A percentile compares a stretch with the other conserved stretches of the same genome.
Conservation (phyloP, 2,329 filamentous ascomycete species). For the Aspergillus latus region DNA sequence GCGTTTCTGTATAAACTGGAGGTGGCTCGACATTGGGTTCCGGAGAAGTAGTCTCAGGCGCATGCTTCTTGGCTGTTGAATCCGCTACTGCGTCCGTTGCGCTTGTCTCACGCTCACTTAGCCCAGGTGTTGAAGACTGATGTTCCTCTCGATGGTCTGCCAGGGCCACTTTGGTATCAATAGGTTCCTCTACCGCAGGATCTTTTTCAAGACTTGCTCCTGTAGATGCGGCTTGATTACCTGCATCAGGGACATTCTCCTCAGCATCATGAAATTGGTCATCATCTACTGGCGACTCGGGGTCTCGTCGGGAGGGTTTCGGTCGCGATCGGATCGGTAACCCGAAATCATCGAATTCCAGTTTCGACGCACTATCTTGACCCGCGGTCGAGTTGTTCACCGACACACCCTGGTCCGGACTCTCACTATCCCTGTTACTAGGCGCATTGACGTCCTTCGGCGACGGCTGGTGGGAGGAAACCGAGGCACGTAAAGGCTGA, state of each 20-base stretch:
- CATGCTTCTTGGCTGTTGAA: conserved; percentile 11
- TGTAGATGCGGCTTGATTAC: not conserved
- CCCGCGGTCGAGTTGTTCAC: conserved; percentile 7
- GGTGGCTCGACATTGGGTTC: conserved; percentile 12
- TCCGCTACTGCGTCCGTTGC: not conserved
- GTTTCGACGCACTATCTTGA: conserved; percentile 9
- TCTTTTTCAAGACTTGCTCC: not conserved
- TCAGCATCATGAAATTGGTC: conserved; percentile 25
- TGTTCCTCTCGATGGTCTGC: not conserved
- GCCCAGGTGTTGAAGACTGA: conserved; percentile 1
- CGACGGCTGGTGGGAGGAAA: conserved; percentile 14
- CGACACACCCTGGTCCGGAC: conserved; percentile 7
- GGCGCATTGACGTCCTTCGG: conserved; percentile 13
- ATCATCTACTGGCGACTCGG: conserved; percentile 17
- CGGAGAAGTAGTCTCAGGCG: not conserved
- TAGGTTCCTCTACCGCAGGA: not conserved
- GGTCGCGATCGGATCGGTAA: conserved; percentile 36
- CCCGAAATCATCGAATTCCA: conserved; percentile 41
- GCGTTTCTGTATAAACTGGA: conserved; percentile 20
- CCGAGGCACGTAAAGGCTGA: conserved; percentile 16
- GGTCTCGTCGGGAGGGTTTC: conserved; percentile 17
- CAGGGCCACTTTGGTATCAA: not conserved
- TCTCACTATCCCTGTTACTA: conserved; percentile 20
- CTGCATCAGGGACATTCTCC: conserved; percentile 7
- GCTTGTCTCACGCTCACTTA: conserved; percentile 3